phyloP scores from a whole-genome alignment of 768 basidiomycete genomes.

The Phylloporus scabripes region DNA sequence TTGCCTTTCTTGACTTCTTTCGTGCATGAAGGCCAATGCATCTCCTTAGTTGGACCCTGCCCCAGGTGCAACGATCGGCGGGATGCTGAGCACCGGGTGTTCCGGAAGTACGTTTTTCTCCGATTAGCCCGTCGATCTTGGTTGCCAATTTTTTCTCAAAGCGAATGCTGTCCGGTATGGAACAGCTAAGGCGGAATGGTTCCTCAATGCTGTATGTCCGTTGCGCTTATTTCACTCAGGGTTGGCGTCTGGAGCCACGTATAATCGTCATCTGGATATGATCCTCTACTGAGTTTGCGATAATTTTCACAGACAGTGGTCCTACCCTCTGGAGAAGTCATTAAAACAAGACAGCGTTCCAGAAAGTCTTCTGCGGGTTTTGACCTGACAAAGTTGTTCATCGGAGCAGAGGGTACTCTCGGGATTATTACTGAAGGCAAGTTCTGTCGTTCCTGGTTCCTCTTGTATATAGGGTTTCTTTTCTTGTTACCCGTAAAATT shows the following conservation, averaged over 20 bases:
- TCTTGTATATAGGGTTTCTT: not conserved
- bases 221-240: not conserved
- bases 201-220: slow-evolving; percentile 65
- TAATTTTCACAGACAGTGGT: slow-evolving; percentile 64
- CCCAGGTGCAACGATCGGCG: slow-evolving; percentile 77
- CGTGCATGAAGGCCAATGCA: not conserved
- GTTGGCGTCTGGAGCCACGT: not conserved
- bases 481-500: not conserved
- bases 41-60: slow-evolving; percentile 60
- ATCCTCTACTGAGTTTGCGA: no score
- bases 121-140: slow-evolving; percentile 10
- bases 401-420: slow-evolving; percentile 77
- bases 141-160: slow-evolving; percentile 5
- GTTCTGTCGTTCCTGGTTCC: not conserved
- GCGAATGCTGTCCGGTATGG: slow-evolving; percentile 84
- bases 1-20: not conserved
- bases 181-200: slow-evolving; percentile 88
- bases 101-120: slow-evolving; percentile 57
- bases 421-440: slow-evolving; percentile 86
- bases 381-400: slow-evolving; percentile 79
- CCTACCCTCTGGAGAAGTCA: slow-evolving; percentile 81
- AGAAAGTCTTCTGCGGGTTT: slow-evolving; percentile 87
- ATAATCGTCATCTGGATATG: no score
- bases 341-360: slow-evolving; percentile 76
- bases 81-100: slow-evolving; percentile 84